Conservation (phyloP, 2,329 filamentous ascomycete genomes). For the Pseudopyrenochaeta lycopersici region DNA sequence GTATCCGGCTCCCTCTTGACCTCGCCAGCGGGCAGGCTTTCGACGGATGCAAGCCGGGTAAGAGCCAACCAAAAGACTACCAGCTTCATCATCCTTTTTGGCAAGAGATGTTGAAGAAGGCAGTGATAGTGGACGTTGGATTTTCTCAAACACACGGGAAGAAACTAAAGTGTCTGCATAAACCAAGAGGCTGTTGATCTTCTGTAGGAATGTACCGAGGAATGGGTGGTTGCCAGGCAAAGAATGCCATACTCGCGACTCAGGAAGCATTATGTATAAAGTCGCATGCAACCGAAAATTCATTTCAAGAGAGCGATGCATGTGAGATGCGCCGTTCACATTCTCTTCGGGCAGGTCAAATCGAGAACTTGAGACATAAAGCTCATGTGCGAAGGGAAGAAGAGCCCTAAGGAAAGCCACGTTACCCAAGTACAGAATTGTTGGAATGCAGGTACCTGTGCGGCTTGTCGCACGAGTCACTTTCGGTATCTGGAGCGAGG, state of each 20-base stretch:
- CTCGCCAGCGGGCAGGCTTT: slow-evolving; percentile 31
- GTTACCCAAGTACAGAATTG: slow-evolving; percentile 27
- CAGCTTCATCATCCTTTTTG: slow-evolving; percentile 36
- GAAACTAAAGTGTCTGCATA: slow-evolving; percentile 8
- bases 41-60: slow-evolving; percentile 30
- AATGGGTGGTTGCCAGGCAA: slow-evolving; percentile 34
- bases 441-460: slow-evolving; percentile 37
- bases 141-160: slow-evolving; percentile 22
- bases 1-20: slow-evolving; percentile 11
- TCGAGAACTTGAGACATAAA: slow-evolving; percentile 27
- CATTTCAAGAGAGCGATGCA: slow-evolving; percentile 23
- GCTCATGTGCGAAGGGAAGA: slow-evolving; percentile 30
- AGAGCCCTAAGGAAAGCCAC: slow-evolving; percentile 24
- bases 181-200: slow-evolving; percentile 11
- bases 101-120: slow-evolving; percentile 7
- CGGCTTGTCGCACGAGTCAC: slow-evolving; percentile 22
- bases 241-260: slow-evolving; percentile 22
- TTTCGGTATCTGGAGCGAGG: slow-evolving; percentile 22
- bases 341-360: slow-evolving; percentile 36
- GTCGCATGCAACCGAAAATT: slow-evolving; percentile 12
- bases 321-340: slow-evolving; percentile 25
- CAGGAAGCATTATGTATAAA: slow-evolving; percentile 31
- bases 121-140: slow-evolving; percentile 24
- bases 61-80: slow-evolving; percentile 34
- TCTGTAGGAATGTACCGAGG: slow-evolving; percentile 38